Evolutionary conservation across 2,329 filamentous ascomycete species (phyloP).

Genomic region (Aquanectria penicillioides): DNA sequence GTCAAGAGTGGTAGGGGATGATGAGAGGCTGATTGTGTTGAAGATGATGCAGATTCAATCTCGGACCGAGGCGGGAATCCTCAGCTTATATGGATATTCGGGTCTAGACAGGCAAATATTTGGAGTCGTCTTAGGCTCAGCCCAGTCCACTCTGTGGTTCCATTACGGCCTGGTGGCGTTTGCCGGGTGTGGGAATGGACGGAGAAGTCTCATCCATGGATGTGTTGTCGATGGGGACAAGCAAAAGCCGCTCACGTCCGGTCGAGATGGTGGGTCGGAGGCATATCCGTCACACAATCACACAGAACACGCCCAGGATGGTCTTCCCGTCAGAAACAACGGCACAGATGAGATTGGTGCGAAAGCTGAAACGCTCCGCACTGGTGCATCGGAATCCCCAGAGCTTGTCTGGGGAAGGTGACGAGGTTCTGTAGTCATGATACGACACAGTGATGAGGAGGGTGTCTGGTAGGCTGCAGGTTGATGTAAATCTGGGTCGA

Average conservation of each 20-base stretch:
- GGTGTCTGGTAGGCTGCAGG: conserved; percentile 13
- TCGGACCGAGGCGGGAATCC: neutral
- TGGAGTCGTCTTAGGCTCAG: conserved; percentile 4
- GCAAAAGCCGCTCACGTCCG: conserved; percentile 1
- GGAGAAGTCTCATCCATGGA: conserved; percentile 5
- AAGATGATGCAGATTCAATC: conserved; percentile 3
- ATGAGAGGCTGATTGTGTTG: conserved; percentile 4
- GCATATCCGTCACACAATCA: conserved; percentile 3
- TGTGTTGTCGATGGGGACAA: conserved; percentile 11
- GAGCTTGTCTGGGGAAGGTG: conserved; percentile 1
- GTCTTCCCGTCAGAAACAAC: conserved; percentile 28
- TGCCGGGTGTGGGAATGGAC: conserved; percentile 8
- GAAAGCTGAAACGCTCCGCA: conserved; percentile 24
- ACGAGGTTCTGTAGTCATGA: conserved; percentile 27
- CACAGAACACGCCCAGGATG: conserved; percentile 16
- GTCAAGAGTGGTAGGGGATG: neutral
- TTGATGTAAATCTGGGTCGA: conserved; percentile 37
- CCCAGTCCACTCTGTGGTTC: neutral
- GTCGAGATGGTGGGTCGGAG: conserved; percentile 27
- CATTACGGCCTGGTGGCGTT: conserved; percentile 4
- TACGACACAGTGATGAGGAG: conserved; percentile 17
- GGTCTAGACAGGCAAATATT: neutral
- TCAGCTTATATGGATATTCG: conserved; percentile 8
- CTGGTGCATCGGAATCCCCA: conserved; percentile 25
- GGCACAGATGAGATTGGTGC: conserved; percentile 32